A percentile compares a stretch with the other conserved stretches of the same genome.
Conservation (phyloP, 164 flowering plant genomes). For the Stephania cephalantha region DNA sequence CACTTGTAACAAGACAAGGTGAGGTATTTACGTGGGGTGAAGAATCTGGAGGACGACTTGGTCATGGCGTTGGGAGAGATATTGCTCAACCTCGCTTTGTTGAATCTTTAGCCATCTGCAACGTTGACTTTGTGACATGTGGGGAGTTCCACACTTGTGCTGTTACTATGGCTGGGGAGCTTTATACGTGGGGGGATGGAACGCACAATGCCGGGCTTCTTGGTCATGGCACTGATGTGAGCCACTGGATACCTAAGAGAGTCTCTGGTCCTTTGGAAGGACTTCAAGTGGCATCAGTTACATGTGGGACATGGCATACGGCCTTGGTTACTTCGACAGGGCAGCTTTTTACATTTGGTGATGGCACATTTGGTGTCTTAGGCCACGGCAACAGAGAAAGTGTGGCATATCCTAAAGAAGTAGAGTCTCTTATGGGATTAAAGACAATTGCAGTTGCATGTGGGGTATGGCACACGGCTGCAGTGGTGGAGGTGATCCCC, state of each 20-base stretch:
- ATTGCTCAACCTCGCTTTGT: slow-evolving; percentile 33
- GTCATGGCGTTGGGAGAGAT: slow-evolving; percentile 34
- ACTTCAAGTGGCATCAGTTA: slow-evolving; percentile 30
- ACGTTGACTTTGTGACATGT: slow-evolving; percentile 31
- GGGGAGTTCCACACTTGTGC: slow-evolving; percentile 41
- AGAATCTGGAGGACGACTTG: slow-evolving; percentile 38
- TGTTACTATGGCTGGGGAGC: slow-evolving; percentile 31
- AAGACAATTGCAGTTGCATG: slow-evolving; percentile 36
- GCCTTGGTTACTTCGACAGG: slow-evolving; percentile 32
- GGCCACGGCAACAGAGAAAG: slow-evolving; percentile 35
- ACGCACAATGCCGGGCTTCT: slow-evolving; percentile 35
- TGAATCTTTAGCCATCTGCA: slow-evolving; percentile 27
- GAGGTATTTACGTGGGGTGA: slow-evolving; percentile 40
- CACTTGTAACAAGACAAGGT: slow-evolving; percentile 34
- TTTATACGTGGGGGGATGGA: slow-evolving; percentile 40
- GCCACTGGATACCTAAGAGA: slow-evolving; percentile 40
- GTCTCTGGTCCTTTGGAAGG: slow-evolving; percentile 36
- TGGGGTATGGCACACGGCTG: slow-evolving; percentile 44
- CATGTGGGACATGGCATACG: slow-evolving; percentile 40
- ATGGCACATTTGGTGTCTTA: slow-evolving; percentile 38
- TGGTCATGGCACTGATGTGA: slow-evolving; percentile 30
- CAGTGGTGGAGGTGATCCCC: slow-evolving; percentile 35
- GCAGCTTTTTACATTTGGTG: slow-evolving; percentile 36
- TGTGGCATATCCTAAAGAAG: slow-evolving; percentile 31
- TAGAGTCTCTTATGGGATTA: slow-evolving; percentile 31